Percentiles rank a stretch among this genome's conserved stretches.
Evolutionary conservation across 2,329 filamentous ascomycete genomes (phyloP).

Genomic region (Oidium heveae): DNA sequence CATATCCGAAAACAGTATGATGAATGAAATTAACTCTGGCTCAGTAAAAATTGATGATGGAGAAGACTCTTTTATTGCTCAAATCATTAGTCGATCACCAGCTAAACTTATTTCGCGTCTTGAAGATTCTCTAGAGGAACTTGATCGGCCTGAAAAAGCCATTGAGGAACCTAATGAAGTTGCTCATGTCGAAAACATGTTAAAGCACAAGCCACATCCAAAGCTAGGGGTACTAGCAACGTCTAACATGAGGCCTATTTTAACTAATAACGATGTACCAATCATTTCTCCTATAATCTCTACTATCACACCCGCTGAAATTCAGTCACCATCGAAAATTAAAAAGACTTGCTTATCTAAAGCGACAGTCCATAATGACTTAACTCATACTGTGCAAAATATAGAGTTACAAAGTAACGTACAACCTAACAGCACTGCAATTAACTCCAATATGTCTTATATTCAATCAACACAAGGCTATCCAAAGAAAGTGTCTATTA

Average conservation of each 20-base stretch:
- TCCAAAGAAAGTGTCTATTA: neutral
- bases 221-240: neutral
- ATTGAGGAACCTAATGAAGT: conserved; percentile 20
- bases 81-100: conserved; percentile 16
- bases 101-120: conserved; percentile 22
- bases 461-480: neutral
- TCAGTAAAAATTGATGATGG: neutral
- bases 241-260: neutral
- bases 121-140: conserved; percentile 35
- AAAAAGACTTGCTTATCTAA: neutral
- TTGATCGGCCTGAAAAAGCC: conserved; percentile 36
- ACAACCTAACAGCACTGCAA: neutral
- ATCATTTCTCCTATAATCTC: neutral
- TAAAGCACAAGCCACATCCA: conserved; percentile 5
- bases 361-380: neutral
- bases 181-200: conserved; percentile 8
- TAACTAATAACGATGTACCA: neutral
- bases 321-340: neutral
- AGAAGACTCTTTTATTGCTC: conserved; percentile 15
- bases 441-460: neutral
- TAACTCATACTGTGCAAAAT: neutral
- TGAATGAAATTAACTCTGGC: too few species aligned
- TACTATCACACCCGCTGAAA: neutral
- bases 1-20: too few species aligned
- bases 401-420: neutral